These are phyloP conservation scores for Leavenworthia alabamica DNA, from an alignment of 345 rosid genomes.

Conservation along the genomic window DNA sequence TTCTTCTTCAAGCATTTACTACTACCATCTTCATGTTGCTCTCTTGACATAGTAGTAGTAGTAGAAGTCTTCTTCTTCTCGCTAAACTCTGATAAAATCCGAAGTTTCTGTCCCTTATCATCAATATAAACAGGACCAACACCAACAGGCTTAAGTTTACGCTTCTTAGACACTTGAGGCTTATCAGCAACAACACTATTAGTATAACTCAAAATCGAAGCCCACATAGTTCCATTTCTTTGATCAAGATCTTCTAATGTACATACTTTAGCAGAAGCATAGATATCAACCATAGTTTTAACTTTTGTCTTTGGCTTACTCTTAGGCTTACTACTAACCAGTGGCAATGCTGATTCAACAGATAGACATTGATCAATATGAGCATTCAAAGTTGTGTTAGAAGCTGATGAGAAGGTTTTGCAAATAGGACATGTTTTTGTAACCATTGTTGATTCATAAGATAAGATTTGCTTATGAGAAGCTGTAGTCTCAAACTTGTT, in stretches of 20 bases:
- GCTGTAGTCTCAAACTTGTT: conserved; percentile 31
- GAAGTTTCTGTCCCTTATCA: conserved; percentile 70
- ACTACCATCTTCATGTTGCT: neutral
- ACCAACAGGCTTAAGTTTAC: conserved; percentile 40
- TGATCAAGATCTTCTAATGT: conserved; percentile 87
- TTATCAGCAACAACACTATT: conserved; percentile 32
- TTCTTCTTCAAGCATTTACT: conserved; percentile 39
- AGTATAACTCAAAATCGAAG: conserved; percentile 34
- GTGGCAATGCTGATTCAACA: conserved; percentile 56
- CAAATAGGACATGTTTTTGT: conserved; percentile 97
- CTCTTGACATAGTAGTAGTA: conserved; percentile 8
- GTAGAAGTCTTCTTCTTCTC: conserved; percentile 16
- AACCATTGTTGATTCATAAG: conserved; percentile 36
- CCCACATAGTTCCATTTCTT: conserved; percentile 62
- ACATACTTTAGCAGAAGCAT: conserved; percentile 53
- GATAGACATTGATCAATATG: conserved; percentile 98
- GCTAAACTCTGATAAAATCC: conserved; percentile 63
- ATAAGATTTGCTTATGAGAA: conserved; percentile 30
- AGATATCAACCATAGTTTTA: conserved; percentile 76
- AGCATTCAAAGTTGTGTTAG: conserved; percentile 96
- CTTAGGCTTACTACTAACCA: conserved; percentile 52
- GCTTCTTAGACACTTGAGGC: conserved; percentile 38
- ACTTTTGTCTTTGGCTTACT: conserved; percentile 63
- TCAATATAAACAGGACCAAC: conserved; percentile 88
- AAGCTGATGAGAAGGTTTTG: conserved; percentile 88